Evolutionary conservation across 495 filamentous ascomycete genomes (phyloP).

Genomic region (Cairneyella variabilis): DNA sequence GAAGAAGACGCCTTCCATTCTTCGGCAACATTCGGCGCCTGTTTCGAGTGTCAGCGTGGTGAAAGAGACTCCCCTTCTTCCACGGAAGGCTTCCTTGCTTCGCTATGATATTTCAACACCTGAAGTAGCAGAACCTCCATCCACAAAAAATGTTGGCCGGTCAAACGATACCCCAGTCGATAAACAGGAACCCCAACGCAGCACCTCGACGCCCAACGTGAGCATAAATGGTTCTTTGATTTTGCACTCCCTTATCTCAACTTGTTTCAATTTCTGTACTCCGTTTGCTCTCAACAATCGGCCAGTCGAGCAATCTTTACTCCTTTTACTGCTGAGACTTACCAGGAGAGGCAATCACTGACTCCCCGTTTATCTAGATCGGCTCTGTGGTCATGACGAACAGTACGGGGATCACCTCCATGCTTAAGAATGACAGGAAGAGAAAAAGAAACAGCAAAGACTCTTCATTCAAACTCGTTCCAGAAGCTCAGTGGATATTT

Average conservation of each 20-base stretch:
- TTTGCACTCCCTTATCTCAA: too few species aligned
- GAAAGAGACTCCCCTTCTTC: conserved; percentile 13
- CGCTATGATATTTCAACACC: conserved; percentile 11
- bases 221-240: too few species aligned
- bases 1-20: conserved; percentile 15
- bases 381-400: conserved; percentile 18
- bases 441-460: conserved; percentile 47
- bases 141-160: background rate
- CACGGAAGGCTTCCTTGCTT: conserved; percentile 9
- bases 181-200: conserved; percentile 12
- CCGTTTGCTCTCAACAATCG: too few species aligned
- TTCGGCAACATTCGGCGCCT: conserved; percentile 19
- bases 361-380: too few species aligned
- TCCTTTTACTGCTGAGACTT: too few species aligned
- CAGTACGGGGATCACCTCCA: conserved; percentile 17
- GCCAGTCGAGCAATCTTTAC: too few species aligned
- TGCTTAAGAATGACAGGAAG: conserved; percentile 14
- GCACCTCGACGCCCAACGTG: conserved; percentile 21
- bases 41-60: conserved; percentile 5
- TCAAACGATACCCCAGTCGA: background rate
- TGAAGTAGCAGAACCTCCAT: background rate
- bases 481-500: conserved; percentile 63
- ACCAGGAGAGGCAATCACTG: too few species aligned
- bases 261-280: too few species aligned
- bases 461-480: conserved; percentile 37